Conservation (phyloP, 2,329 filamentous ascomycete species). For the Colletotrichum salicis region DNA sequence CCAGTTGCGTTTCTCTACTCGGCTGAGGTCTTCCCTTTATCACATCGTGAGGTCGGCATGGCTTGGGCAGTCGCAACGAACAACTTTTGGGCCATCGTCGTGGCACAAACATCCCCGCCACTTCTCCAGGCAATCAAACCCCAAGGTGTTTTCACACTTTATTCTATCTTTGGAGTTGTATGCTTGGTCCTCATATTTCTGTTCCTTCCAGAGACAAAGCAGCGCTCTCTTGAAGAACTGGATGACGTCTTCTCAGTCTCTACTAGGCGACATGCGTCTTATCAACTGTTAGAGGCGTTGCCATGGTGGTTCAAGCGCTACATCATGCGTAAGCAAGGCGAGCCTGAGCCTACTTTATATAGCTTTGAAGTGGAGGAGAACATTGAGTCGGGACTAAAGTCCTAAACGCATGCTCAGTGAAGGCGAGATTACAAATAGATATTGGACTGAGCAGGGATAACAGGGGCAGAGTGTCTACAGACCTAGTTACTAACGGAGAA, state of each 20-base stretch:
- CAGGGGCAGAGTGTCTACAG: neutral
- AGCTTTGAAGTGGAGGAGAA: slow-evolving; percentile 11
- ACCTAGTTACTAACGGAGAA: too few species aligned
- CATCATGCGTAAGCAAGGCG: neutral
- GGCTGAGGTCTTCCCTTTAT: slow-evolving; percentile 72
- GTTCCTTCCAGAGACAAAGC: slow-evolving; percentile 62
- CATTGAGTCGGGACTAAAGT: neutral
- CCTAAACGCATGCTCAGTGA: neutral
- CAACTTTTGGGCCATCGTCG: slow-evolving; percentile 62
- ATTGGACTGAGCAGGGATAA: neutral
- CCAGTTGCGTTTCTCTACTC: slow-evolving; percentile 71
- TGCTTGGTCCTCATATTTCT: slow-evolving; percentile 60
- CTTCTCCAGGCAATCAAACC: slow-evolving; percentile 51
- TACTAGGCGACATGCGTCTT: slow-evolving; percentile 44
- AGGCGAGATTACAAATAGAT: too few species aligned
- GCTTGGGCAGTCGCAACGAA: slow-evolving; percentile 70
- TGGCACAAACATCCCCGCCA: slow-evolving; percentile 63
- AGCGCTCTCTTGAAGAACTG: slow-evolving; percentile 59
- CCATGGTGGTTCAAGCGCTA: slow-evolving; percentile 28
- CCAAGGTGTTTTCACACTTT: slow-evolving; percentile 54
- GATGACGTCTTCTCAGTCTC: slow-evolving; percentile 51
- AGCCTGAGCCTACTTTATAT: slow-evolving; percentile 9
- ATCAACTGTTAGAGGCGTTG: slow-evolving; percentile 42
- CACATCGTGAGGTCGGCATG: slow-evolving; percentile 73
- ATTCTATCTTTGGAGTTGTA: slow-evolving; percentile 57